phyloP scores from a whole-genome alignment of 805 yeast genomes.

The Candida parachauliodes region DNA sequence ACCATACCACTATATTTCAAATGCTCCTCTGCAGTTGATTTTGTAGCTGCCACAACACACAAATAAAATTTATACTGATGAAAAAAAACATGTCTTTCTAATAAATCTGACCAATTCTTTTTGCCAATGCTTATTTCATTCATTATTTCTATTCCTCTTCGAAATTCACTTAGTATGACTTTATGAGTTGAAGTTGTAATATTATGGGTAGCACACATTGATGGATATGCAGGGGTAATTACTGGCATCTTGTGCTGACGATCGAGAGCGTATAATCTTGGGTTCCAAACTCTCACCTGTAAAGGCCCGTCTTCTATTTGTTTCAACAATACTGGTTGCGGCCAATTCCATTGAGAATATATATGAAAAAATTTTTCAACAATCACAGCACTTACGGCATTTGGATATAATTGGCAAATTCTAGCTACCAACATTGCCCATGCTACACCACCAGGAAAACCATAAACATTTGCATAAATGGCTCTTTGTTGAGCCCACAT shows the following conservation, averaged over 20 bases:
- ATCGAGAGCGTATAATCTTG: constrained; percentile 83
- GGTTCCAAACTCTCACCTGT: constrained; percentile 97
- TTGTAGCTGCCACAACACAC: constrained; percentile 75
- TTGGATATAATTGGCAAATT: constrained; percentile 93
- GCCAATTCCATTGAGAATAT: constrained; percentile 93
- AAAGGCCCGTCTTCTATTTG: constrained; percentile 96
- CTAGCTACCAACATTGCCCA: constrained; percentile 99
- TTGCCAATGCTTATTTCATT: constrained; percentile 62
- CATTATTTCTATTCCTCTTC: constrained; percentile 70
- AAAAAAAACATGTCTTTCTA: constrained; percentile 79
- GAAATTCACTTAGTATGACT: constrained; percentile 74
- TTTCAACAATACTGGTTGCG: constrained; percentile 91
- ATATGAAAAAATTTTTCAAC: constrained; percentile 87
- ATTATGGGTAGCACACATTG: constrained; percentile 99
- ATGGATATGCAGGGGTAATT: constrained; percentile 96
- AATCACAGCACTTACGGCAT: constrained; percentile 89
- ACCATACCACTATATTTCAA: constrained; percentile 90
- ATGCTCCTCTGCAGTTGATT: constrained; percentile 74
- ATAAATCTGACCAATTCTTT: constrained; percentile 70
- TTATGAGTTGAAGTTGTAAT: constrained; percentile 85
- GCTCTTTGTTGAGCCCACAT: constrained; percentile 97
- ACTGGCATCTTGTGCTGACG: constrained; percentile 94
- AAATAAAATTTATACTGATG: constrained; percentile 80
- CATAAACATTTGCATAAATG: constrained; percentile 89
- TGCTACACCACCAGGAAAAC: constrained; percentile 99